Evolutionary conservation across 805 yeast genomes (phyloP), one percentile per base, ranked within the genome.

Genomic region (Torulaspora maleeae): DNA sequence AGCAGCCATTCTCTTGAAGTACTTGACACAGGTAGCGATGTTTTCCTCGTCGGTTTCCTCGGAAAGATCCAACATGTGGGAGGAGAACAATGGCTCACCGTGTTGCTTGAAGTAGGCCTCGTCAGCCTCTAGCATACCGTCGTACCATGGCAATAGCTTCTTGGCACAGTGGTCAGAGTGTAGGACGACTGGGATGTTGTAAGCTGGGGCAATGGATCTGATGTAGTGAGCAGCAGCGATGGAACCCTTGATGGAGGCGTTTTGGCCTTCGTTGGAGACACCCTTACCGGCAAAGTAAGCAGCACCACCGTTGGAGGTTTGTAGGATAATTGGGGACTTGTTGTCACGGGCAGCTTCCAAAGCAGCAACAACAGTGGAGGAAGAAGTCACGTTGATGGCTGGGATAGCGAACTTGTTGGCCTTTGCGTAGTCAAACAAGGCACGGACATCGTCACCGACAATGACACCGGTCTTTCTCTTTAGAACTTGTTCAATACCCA

Each of bases 251-350:
- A 93, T 86, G 53, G 98, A 84, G 51, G 98, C 99, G 64, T 76
- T 75, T 77, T 93, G 98, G 78, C 87, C 83, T 64, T 77, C 78
- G 86, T 93, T 93, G 70, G 79, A 78, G 60, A 93, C 89, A 77
- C 98, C 99, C 82, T 93, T 93, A 77, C 99, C 99, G 56, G 99
- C 99, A 70, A 93, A 93, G 87, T 82, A 93, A 55, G 98, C 98
- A 60, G 99, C 95, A 79, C 99, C 99, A 77, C 99, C 99, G 73
- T 93, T 89, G 51, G 98, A 91, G 60, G 91, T 82, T 77, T 93
- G 99, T 68, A 93, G 76, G 70, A 93, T 87, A 74, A 93, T 89
- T 76, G 99, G 99, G 52, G 96, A 80, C 60, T 84, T 79, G 75
- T 76, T 79, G 73, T 93, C 97, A 73, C 95, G 87, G 51, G 97